phyloP scores from a whole-genome alignment of 2,329 filamentous ascomycete genomes.

The Metarhizium album region DNA sequence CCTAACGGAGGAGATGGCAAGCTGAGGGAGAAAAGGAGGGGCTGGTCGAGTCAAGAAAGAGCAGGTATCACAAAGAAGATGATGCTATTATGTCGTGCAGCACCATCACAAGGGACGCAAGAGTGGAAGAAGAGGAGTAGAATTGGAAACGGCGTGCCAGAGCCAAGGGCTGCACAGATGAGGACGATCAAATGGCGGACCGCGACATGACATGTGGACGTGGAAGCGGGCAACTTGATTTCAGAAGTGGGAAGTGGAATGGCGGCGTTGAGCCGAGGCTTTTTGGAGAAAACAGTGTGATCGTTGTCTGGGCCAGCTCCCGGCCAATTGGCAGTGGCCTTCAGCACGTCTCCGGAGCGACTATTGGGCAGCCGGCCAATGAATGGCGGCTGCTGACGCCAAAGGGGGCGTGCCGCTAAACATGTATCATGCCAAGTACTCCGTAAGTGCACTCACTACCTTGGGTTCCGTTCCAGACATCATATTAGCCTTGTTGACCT shows the following conservation, averaged over 20 bases:
- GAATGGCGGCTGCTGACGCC: neutral
- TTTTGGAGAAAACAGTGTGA: neutral
- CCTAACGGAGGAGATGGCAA: neutral
- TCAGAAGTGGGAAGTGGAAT: neutral
- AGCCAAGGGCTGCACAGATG: slow-evolving; percentile 3
- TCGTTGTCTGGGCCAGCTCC: neutral
- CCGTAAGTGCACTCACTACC: too few species aligned
- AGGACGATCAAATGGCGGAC: slow-evolving; percentile 4
- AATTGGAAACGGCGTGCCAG: slow-evolving; percentile 1
- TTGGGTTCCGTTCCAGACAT: too few species aligned
- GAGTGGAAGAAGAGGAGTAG: slow-evolving; percentile 1
- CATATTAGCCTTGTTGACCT: neutral
- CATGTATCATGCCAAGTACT: too few species aligned
- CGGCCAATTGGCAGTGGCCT: too few species aligned
- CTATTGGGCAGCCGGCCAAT: neutral
- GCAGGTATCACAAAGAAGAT: neutral
- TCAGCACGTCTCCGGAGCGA: neutral
- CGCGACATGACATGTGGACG: slow-evolving; percentile 11
- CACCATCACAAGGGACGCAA: neutral
- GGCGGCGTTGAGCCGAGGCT: slow-evolving; percentile 4
- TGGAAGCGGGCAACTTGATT: slow-evolving; percentile 1
- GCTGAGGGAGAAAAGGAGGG: neutral
- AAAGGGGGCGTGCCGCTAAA: too few species aligned
- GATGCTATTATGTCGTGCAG: neutral
- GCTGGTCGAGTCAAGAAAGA: neutral